Percentiles rank a stretch among this genome's conserved stretches.
phyloP scores from a whole-genome alignment of 2,329 filamentous ascomycete genomes.

The Penicillium sclerotiorum region DNA sequence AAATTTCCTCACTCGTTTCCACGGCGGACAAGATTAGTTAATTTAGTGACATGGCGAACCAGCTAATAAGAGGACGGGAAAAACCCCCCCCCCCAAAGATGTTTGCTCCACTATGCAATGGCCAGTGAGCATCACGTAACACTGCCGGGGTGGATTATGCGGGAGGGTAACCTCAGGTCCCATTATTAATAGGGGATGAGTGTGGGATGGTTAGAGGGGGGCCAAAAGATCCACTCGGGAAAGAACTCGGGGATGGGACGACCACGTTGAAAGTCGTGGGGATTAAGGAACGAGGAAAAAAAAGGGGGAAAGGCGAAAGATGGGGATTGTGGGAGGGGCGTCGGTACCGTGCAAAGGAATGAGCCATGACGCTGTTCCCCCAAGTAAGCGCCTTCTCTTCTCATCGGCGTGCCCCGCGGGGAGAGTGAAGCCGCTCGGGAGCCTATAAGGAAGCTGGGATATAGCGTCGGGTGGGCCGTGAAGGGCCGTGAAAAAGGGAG shows the following conservation, averaged over 20 bases:
- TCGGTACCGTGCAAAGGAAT: no score
- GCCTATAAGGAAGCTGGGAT: neutral
- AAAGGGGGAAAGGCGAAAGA: neutral
- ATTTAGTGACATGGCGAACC: conserved; percentile 6
- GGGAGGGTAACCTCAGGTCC: neutral
- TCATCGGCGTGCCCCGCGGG: neutral
- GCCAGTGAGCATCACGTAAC: conserved; percentile 5
- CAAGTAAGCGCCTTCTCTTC: no score
- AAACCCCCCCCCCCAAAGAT: no score
- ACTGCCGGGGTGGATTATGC: neutral
- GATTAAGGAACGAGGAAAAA: neutral
- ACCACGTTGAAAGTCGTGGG: no score
- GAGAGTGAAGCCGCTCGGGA: no score
- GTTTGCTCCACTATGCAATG: conserved; percentile 1
- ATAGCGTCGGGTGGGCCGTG: conserved; percentile 1
- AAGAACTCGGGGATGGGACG: neutral
- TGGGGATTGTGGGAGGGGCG: neutral
- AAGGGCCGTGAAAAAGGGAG: neutral
- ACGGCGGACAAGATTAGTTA: conserved; percentile 2
- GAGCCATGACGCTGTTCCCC: no score
- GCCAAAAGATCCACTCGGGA: neutral
- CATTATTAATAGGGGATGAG: neutral
- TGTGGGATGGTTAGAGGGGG: neutral
- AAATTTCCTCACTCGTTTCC: neutral
- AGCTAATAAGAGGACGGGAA: conserved; percentile 2